A percentile compares a stretch with the other conserved stretches of the same genome.
phyloP scores from a whole-genome alignment of 306 rosid genomes.

The Cucumis cinereus region DNA sequence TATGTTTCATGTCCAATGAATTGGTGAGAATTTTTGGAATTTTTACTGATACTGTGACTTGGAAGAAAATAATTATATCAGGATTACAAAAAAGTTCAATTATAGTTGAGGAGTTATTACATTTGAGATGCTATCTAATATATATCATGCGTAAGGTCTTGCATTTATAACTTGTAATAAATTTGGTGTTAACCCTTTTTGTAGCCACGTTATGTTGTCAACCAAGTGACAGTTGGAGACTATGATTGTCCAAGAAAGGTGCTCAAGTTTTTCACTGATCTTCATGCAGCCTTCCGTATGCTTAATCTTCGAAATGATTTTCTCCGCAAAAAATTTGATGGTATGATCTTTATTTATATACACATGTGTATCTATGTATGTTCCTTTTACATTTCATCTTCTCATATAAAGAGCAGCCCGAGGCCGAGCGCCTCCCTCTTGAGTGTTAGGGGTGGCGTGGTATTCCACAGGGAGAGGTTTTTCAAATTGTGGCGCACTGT shows the following conservation, averaged over 20 bases:
- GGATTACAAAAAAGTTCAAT: background rate
- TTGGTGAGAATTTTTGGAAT: slow-evolving; percentile 42
- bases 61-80: background rate
- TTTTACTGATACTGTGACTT: background rate
- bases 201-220: slow-evolving; percentile 96
- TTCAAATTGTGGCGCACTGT: slow-evolving; percentile 23
- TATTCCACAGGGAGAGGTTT: slow-evolving; percentile 38
- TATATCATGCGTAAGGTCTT: background rate
- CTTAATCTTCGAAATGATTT: slow-evolving; percentile 95
- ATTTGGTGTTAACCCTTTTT: slow-evolving; percentile 10
- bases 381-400: background rate
- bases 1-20: slow-evolving; percentile 93
- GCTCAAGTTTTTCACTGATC: slow-evolving; percentile 77
- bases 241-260: slow-evolving; percentile 92
- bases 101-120: background rate
- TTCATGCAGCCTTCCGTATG: slow-evolving; percentile 84
- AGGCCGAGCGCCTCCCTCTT: slow-evolving; percentile 39
- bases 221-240: slow-evolving; percentile 91
- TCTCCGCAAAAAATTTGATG: slow-evolving; percentile 87
- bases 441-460: slow-evolving; percentile 36
- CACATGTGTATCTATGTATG: background rate
- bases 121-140: background rate
- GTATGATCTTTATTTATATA: slow-evolving; percentile 18
- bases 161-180: background rate
- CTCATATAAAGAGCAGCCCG: slow-evolving; percentile 5